A percentile compares a stretch with the other conserved stretches of the same genome.
phyloP scores from a whole-genome alignment of 129 eudicot genomes.

The Chrysanthemum lavandulifolium region DNA sequence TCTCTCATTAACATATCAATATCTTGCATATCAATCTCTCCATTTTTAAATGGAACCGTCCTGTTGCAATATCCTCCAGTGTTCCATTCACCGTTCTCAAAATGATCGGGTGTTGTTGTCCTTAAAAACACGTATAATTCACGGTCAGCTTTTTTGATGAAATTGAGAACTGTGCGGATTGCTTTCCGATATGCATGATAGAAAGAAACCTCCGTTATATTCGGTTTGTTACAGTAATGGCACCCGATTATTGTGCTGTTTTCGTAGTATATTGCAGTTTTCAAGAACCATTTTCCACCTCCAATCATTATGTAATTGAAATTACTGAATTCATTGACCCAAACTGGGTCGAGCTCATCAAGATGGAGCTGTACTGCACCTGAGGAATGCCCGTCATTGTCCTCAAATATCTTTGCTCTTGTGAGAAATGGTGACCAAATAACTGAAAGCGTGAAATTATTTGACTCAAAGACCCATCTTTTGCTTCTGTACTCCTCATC shows the following conservation, averaged over 20 bases:
- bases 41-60: constrained; percentile 54
- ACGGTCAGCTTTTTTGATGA: constrained; percentile 38
- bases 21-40: constrained; percentile 38
- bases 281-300: constrained; percentile 85
- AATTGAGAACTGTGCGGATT: constrained; percentile 38
- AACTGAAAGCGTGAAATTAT: constrained; percentile 59
- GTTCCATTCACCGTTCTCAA: constrained; percentile 85
- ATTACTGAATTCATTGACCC: constrained; percentile 49
- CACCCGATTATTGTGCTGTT: constrained; percentile 62
- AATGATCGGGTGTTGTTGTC: constrained; percentile 75
- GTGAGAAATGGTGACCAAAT: constrained; percentile 81
- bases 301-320: constrained; percentile 61
- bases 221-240: constrained; percentile 50
- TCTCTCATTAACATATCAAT: constrained; percentile 51
- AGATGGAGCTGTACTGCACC: constrained; percentile 51
- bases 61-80: constrained; percentile 72
- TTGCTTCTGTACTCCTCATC: constrained; percentile 59
- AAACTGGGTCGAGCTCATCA: constrained; percentile 53
- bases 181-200: constrained; percentile 52
- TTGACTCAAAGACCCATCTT: constrained; percentile 61
- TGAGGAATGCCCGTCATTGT: constrained; percentile 65
- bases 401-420: constrained; percentile 60
- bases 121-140: constrained; percentile 43
- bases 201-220: constrained; percentile 50
- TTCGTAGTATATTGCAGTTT: constrained; percentile 65